These are phyloP conservation scores for Phlegmacium glaucopus DNA, from an alignment of 768 basidiomycete species.

Conservation along the genomic window DNA sequence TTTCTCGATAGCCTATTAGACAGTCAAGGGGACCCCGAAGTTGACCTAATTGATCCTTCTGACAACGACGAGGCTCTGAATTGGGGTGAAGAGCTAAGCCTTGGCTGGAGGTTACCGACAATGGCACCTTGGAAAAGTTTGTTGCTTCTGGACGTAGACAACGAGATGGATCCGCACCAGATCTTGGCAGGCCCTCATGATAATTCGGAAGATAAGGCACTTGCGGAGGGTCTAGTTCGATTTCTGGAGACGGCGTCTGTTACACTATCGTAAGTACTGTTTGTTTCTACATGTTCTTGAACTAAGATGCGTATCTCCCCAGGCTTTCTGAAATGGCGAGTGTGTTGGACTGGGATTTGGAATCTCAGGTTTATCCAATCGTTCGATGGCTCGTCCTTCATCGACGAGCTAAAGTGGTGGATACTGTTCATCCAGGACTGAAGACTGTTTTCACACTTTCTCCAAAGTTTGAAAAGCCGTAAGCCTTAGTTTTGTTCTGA, in stretches of 20 bases:
- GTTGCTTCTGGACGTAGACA: conserved; percentile 63
- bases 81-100: conserved; percentile 68
- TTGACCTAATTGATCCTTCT: conserved; percentile 44
- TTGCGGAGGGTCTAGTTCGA: conserved; percentile 69
- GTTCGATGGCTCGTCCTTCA: conserved; percentile 92
- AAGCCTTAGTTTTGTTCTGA: conserved; percentile 27
- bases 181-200: conserved; percentile 58
- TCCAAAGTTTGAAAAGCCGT: conserved; percentile 59
- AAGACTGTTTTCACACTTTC: conserved; percentile 82
- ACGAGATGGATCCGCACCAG: conserved; percentile 54
- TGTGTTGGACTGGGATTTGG: conserved; percentile 79
- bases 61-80: conserved; percentile 48
- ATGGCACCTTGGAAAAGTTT: conserved; percentile 93
- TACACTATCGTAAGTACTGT: conserved; percentile 63
- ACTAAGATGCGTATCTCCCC: background rate
- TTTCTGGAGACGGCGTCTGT: conserved; percentile 75
- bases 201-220: conserved; percentile 58
- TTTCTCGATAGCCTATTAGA: conserved; percentile 71
- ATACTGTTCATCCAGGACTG: conserved; percentile 73
- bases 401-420: conserved; percentile 85
- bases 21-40: conserved; percentile 55
- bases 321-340: conserved; percentile 80
- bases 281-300: background rate
- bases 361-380: conserved; percentile 82
- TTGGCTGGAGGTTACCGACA: conserved; percentile 70